phyloP scores from a whole-genome alignment of 306 rosid genomes.

The Prunus dulcis region DNA sequence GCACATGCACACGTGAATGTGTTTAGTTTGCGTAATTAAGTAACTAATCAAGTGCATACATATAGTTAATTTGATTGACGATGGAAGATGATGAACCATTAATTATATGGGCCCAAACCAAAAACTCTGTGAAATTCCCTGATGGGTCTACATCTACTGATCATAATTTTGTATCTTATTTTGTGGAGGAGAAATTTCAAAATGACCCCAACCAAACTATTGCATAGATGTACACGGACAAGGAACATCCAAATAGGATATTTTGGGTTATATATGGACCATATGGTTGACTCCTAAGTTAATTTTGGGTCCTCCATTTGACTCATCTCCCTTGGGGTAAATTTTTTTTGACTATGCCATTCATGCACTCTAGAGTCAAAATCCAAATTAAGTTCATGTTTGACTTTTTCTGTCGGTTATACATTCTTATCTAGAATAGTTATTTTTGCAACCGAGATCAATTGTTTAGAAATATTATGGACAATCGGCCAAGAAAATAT shows the following conservation, averaged over 20 bases:
- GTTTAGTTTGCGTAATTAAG: background rate
- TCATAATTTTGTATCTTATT: background rate
- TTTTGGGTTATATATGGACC: background rate
- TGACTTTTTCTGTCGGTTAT: too few species aligned
- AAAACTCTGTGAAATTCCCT: background rate
- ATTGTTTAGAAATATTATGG: too few species aligned
- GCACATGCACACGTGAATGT: background rate
- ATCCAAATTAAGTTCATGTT: too few species aligned
- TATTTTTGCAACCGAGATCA: too few species aligned
- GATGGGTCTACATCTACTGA: slow-evolving; percentile 13
- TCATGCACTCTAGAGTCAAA: too few species aligned
- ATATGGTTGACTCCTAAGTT: background rate
- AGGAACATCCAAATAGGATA: background rate
- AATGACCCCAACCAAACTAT: background rate
- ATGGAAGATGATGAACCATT: background rate
- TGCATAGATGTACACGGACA: background rate
- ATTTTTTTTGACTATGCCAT: too few species aligned
- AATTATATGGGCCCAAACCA: background rate
- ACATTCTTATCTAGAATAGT: too few species aligned
- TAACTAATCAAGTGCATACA: background rate
- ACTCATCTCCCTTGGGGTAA: too few species aligned
- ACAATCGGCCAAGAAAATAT: too few species aligned
- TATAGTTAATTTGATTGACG: background rate
- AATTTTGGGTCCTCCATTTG: too few species aligned
- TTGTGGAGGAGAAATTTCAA: background rate